Percentiles rank a stretch among this genome's conserved stretches.
Evolutionary conservation across 805 yeast genomes (phyloP).

Genomic region (Candida berthetii): DNA sequence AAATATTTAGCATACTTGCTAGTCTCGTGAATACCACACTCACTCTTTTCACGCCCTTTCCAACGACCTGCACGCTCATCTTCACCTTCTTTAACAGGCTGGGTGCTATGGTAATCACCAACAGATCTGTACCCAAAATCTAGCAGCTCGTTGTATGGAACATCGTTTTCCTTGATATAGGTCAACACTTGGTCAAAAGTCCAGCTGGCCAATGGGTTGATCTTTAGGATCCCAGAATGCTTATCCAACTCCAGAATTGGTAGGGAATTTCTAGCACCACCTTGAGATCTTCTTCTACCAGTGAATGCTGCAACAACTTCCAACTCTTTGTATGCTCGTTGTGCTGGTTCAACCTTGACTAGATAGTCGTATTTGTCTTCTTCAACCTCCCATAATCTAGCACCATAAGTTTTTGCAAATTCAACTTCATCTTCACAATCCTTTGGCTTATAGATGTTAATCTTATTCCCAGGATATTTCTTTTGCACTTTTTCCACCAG

Average conservation of each 20-base stretch:
- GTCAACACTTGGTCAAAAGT: conserved; percentile 61
- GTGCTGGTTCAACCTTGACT: conserved; percentile 90
- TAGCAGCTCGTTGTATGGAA: conserved; percentile 80
- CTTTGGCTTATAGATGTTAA: conserved; percentile 66
- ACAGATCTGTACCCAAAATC: conserved; percentile 86
- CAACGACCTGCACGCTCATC: conserved; percentile 97
- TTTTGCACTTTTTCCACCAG: conserved; percentile 53
- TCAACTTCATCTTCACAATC: conserved; percentile 51
- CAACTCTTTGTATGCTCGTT: conserved; percentile 72
- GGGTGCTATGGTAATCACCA: conserved; percentile 95
- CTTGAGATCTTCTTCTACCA: conserved; percentile 87
- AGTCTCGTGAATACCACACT: conserved; percentile 91
- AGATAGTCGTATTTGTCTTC: conserved; percentile 78
- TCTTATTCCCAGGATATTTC: conserved; percentile 45
- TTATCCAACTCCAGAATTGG: conserved; percentile 75
- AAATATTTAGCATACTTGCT: conserved; percentile 64
- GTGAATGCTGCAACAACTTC: conserved; percentile 83
- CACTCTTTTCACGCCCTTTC: conserved; percentile 90
- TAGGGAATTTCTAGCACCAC: conserved; percentile 69
- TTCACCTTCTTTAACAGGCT: conserved; percentile 84
- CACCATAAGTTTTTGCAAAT: conserved; percentile 66
- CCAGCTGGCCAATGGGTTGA: conserved; percentile 88
- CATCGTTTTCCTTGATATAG: conserved; percentile 64
- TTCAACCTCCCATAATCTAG: conserved; percentile 74
- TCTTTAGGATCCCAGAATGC: conserved; percentile 66